These are phyloP conservation scores for Dactylellina cionopaga DNA, from an alignment of 2,329 filamentous ascomycete species.

Conservation along the genomic window DNA sequence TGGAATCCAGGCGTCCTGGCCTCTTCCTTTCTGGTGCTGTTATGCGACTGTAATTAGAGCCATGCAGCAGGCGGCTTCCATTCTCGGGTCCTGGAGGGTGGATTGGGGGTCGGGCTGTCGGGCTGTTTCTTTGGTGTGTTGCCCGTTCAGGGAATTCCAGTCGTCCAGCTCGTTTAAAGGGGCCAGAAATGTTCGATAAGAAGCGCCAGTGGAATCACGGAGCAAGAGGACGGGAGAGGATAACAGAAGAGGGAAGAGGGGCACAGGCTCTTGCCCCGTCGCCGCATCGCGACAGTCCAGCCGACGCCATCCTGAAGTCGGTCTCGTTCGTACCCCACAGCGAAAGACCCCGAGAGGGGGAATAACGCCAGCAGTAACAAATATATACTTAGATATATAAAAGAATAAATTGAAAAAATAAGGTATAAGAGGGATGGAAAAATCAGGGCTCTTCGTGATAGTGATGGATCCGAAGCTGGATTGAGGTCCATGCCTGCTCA, in stretches of 20 bases:
- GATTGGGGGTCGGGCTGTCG: background rate
- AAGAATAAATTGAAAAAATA: too few species aligned
- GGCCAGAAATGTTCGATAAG: constrained; percentile 38
- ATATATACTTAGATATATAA: too few species aligned
- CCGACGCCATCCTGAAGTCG: constrained; percentile 4
- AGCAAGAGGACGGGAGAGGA: constrained; percentile 33
- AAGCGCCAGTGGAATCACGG: constrained; percentile 35
- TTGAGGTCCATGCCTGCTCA: too few species aligned
- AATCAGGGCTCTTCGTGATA: too few species aligned
- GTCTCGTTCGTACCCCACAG: background rate
- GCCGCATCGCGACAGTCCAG: constrained; percentile 49
- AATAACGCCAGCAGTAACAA: too few species aligned
- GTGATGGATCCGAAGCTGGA: too few species aligned
- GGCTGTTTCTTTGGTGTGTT: constrained; percentile 14
- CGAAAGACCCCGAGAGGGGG: too few species aligned
- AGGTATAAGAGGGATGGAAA: too few species aligned
- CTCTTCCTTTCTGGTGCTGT: constrained; percentile 15
- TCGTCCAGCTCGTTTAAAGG: constrained; percentile 47
- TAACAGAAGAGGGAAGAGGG: constrained; percentile 15
- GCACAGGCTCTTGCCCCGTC: background rate
- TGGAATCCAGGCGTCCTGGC: background rate
- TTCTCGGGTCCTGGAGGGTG: constrained; percentile 12
- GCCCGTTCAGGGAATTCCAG: constrained; percentile 43
- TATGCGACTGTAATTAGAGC: constrained; percentile 13
- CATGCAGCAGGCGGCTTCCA: constrained; percentile 2